Evolutionary conservation across 805 yeast species (phyloP).

Genomic region (Aciculoconidium aculeatum): DNA sequence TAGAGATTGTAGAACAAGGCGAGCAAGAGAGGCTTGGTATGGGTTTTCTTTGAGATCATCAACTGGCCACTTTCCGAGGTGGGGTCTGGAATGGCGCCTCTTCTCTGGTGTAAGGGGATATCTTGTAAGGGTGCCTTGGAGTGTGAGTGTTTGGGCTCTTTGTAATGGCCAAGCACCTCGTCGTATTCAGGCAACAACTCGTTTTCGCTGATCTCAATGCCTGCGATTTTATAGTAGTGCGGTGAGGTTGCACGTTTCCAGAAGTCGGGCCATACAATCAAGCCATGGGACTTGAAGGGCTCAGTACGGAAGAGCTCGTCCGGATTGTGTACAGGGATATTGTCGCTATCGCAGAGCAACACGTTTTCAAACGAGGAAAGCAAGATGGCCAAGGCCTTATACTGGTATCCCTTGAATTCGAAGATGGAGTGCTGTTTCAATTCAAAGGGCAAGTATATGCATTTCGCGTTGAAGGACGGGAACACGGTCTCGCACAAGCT

Average conservation of each 20-base stretch:
- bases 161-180: slow-evolving; percentile 22
- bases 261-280: slow-evolving; percentile 80
- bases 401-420: slow-evolving; percentile 38
- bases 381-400: slow-evolving; percentile 36
- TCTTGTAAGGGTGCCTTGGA: slow-evolving; percentile 7
- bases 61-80: slow-evolving; percentile 37
- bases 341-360: slow-evolving; percentile 70
- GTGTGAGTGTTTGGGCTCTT: background rate
- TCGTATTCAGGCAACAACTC: slow-evolving; percentile 28
- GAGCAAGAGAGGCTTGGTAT: slow-evolving; percentile 29
- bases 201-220: slow-evolving; percentile 28
- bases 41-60: slow-evolving; percentile 35
- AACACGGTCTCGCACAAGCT: slow-evolving; percentile 43
- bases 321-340: slow-evolving; percentile 62
- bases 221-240: slow-evolving; percentile 62
- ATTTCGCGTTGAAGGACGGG: slow-evolving; percentile 33
- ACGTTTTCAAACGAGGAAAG: slow-evolving; percentile 59
- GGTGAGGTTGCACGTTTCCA: slow-evolving; percentile 86
- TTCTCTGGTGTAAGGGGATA: slow-evolving; percentile 26
- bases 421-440: slow-evolving; percentile 26
- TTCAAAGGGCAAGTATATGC: slow-evolving; percentile 31
- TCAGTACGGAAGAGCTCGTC: slow-evolving; percentile 51
- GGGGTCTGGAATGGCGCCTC: slow-evolving; percentile 25
- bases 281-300: slow-evolving; percentile 48
- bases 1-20: slow-evolving; percentile 38